Percentiles rank a stretch among this genome's conserved stretches.
phyloP scores from a whole-genome alignment of 1,284 basidiomycete species.

The Fereydounia khargensis region DNA sequence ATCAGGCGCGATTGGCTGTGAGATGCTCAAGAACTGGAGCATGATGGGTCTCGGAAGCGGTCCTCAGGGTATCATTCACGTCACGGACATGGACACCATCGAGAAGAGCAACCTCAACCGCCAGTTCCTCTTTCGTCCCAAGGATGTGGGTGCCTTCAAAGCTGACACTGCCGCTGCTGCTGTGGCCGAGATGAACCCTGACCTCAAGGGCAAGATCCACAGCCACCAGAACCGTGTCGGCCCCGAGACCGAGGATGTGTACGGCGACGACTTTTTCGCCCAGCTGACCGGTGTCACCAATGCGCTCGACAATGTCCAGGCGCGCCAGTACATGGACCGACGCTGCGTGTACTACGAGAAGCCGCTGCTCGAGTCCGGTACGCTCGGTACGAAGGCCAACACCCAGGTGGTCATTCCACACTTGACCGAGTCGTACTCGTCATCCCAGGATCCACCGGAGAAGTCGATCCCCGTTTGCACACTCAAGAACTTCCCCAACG shows the following conservation, averaged over 20 bases:
- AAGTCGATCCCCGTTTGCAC: slow-evolving; percentile 97
- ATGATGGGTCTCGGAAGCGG: slow-evolving; percentile 95
- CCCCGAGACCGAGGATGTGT: slow-evolving; percentile 84
- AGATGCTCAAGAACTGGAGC: slow-evolving; percentile 99
- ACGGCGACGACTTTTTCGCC: slow-evolving; percentile 80
- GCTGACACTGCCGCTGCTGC: slow-evolving; percentile 89
- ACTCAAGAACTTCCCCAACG: slow-evolving; percentile 98
- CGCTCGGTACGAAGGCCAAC: slow-evolving; percentile 97
- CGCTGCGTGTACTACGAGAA: slow-evolving; percentile 97
- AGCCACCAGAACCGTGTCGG: slow-evolving; percentile 94
- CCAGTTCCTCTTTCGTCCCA: slow-evolving; percentile 95
- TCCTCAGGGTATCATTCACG: slow-evolving; percentile 77
- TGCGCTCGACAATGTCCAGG: slow-evolving; percentile 95
- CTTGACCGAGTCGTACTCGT: slow-evolving; percentile 94
- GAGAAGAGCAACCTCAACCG: slow-evolving; percentile 99
- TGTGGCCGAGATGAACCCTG: slow-evolving; percentile 94
- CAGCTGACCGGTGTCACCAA: slow-evolving; percentile 95
- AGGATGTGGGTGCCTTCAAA: slow-evolving; percentile 98
- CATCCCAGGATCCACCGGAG: slow-evolving; percentile 98
- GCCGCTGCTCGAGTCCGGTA: slow-evolving; percentile 94
- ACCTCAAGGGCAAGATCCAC: slow-evolving; percentile 80
- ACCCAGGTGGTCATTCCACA: slow-evolving; percentile 94
- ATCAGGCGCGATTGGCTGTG: slow-evolving; percentile 96
- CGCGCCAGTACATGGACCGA: slow-evolving; percentile 97
- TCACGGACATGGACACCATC: slow-evolving; percentile 97